A percentile compares a stretch with the other conserved stretches of the same genome.
phyloP scores from a whole-genome alignment of 2,329 filamentous ascomycete genomes.

The Colletotrichum plurivorum region DNA sequence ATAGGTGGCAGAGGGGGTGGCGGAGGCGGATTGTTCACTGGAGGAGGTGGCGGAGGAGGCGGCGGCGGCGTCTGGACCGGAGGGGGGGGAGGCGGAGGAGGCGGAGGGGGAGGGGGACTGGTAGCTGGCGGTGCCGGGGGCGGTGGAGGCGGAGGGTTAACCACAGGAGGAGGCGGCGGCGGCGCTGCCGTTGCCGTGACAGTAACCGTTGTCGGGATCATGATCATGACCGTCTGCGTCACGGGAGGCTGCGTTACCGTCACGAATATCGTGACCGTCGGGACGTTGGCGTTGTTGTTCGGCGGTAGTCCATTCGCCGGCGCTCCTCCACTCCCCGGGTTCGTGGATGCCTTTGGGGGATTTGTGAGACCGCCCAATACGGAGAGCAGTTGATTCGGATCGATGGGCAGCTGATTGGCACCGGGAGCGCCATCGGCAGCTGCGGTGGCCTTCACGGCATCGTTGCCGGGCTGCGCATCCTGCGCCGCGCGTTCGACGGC shows the following conservation, averaged over 20 bases:
- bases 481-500: slow-evolving; percentile 8
- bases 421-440: slow-evolving; percentile 6
- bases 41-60: neutral
- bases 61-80: neutral
- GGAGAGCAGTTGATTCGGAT: slow-evolving; percentile 32
- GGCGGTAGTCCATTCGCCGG: slow-evolving; percentile 11
- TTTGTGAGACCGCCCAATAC: slow-evolving; percentile 5
- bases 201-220: slow-evolving; percentile 30
- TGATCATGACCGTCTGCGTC: slow-evolving; percentile 31
- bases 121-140: slow-evolving; percentile 13
- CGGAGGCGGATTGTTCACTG: neutral
- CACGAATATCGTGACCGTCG: slow-evolving; percentile 34
- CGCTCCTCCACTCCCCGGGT: neutral
- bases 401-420: slow-evolving; percentile 24
- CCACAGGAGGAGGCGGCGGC: slow-evolving; percentile 7
- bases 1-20: neutral
- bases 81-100: slow-evolving; percentile 16
- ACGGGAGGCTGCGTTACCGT: slow-evolving; percentile 23
- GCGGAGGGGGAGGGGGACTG: slow-evolving; percentile 7
- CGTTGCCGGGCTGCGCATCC: slow-evolving; percentile 1
- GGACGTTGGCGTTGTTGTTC: slow-evolving; percentile 36
- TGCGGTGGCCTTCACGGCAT: slow-evolving; percentile 13
- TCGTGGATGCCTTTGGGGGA: neutral
- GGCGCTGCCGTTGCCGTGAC: slow-evolving; percentile 27
- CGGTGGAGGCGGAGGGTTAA: neutral